These are phyloP conservation scores for Erysimum pusillum DNA, from an alignment of 441 rosid species.

Conservation along the genomic window DNA sequence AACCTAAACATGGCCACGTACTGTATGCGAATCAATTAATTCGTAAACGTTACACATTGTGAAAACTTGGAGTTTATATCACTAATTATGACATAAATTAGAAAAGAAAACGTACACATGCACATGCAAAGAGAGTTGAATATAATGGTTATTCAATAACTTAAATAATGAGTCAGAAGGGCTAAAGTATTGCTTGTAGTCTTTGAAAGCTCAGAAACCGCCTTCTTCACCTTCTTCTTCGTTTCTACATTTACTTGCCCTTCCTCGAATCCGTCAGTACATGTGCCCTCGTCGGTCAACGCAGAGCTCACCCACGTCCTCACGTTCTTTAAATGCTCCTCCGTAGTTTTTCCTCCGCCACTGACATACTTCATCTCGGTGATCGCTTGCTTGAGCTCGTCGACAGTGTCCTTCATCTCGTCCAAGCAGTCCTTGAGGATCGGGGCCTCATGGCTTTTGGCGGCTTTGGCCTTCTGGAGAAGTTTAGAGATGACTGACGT, in stretches of 20 bases:
- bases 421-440: slow-evolving; percentile 62
- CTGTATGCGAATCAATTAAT: background rate
- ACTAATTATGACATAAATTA: slow-evolving; percentile 1
- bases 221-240: slow-evolving; percentile 56
- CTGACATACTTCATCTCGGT: slow-evolving; percentile 46
- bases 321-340: slow-evolving; percentile 52
- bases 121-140: slow-evolving; percentile 25
- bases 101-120: slow-evolving; percentile 11
- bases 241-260: slow-evolving; percentile 42
- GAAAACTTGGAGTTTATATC: background rate
- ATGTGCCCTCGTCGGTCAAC: slow-evolving; percentile 68
- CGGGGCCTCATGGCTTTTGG: slow-evolving; percentile 39
- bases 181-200: slow-evolving; percentile 81
- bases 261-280: slow-evolving; percentile 71
- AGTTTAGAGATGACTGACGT: slow-evolving; percentile 44
- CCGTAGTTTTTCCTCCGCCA: slow-evolving; percentile 30
- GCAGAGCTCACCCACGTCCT: slow-evolving; percentile 75
- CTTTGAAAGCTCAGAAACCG: slow-evolving; percentile 49
- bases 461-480: slow-evolving; percentile 39
- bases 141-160: slow-evolving; percentile 31
- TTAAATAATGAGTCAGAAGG: slow-evolving; percentile 50
- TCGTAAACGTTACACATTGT: background rate
- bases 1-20: background rate
- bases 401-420: slow-evolving; percentile 52
- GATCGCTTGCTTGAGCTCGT: slow-evolving; percentile 60